Base-by-base conservation (phyloP, 352 stramenopile species). In the Thalassiosira mediterranea region DNA sequence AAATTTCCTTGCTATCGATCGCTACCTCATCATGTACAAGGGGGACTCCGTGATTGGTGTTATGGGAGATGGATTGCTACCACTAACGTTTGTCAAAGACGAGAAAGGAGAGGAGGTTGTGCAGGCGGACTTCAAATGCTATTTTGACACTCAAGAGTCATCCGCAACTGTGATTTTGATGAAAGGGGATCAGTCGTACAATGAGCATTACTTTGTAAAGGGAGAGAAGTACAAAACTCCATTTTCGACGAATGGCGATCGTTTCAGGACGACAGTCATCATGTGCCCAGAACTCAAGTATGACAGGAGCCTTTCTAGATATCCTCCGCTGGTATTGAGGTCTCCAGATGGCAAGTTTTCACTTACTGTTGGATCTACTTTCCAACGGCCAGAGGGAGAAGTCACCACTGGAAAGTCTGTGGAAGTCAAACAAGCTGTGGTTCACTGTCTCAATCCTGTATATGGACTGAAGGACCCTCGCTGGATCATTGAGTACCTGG, bases 401-500 rank as follows among this genome's bases (percentile, higher is more conserved):
- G 19, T 13, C 21, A 25, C 4, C 3, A 66, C 8, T 25, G 40
- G 17, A 52, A 56, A 23, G 32, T 47, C 11, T 21, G 13, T 29
- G 48, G 10, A 56, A 40, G 38, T 64, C 23, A 46, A 46, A 40
- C 15, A 38, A 71, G n/a, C n/a, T 11, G 37, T 79, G 15, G 69
- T 72, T 4, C 69, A 79, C 56, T 79, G 69, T 10, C 37, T 79
- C 32, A 79, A 72, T 38, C 69, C 69, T 49, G 47, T 63, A 21
- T 79, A 79, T 61, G 69, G 69, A n/a, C 40, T 79, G 23, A 79
- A 72, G 61, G 60, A 79, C 49, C 69, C 69, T 51, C 31, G 46
- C 38, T 79, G 69, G 69, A 47, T 79, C 21, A 79, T 79, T 56
- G 69, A 79, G 51, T 79, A 79, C 57, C 49, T 79, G 32, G 69